phyloP scores from a whole-genome alignment of 1,139 yeast genomes.

The Geotrichum europaeum region DNA sequence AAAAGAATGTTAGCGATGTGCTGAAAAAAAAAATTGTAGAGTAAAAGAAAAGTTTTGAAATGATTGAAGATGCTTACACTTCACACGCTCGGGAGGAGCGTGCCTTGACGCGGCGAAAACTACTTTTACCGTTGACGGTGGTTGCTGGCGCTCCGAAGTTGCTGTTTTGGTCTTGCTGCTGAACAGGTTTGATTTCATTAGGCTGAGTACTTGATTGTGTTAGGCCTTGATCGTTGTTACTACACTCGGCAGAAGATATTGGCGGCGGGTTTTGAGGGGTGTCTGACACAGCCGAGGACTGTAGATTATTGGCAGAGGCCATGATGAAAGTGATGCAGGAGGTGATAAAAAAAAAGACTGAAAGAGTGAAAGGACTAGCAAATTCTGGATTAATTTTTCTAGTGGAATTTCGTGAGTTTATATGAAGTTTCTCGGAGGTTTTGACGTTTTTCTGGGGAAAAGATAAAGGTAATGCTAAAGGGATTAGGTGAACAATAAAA shows the following conservation, averaged over 20 bases:
- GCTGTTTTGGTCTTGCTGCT: not conserved
- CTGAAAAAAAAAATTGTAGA: not conserved
- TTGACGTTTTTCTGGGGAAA: too few species aligned
- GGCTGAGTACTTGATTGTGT: not conserved
- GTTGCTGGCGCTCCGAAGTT: not conserved
- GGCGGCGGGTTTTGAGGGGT: not conserved
- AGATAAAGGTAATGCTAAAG: too few species aligned
- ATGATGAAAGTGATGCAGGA: not conserved
- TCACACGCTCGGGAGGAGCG: constrained; percentile 33
- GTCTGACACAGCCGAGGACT: not conserved
- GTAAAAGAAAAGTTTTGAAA: constrained; percentile 6
- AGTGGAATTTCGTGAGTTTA: too few species aligned
- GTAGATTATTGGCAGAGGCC: not conserved
- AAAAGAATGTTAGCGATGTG: not conserved
- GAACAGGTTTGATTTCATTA: not conserved
- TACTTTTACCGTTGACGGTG: constrained; percentile 19
- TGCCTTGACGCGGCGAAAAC: constrained; percentile 31
- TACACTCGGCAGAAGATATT: not conserved
- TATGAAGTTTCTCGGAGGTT: too few species aligned
- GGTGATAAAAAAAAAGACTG: not conserved
- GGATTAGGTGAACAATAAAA: too few species aligned
- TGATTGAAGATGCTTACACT: constrained; percentile 28
- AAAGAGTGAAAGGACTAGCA: not conserved
- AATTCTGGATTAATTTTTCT: not conserved
- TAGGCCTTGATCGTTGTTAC: not conserved